Evolutionary conservation across 495 filamentous ascomycete genomes (phyloP), one percentile per base, ranked within the genome.

Genomic region (Aspergillus leporis): DNA sequence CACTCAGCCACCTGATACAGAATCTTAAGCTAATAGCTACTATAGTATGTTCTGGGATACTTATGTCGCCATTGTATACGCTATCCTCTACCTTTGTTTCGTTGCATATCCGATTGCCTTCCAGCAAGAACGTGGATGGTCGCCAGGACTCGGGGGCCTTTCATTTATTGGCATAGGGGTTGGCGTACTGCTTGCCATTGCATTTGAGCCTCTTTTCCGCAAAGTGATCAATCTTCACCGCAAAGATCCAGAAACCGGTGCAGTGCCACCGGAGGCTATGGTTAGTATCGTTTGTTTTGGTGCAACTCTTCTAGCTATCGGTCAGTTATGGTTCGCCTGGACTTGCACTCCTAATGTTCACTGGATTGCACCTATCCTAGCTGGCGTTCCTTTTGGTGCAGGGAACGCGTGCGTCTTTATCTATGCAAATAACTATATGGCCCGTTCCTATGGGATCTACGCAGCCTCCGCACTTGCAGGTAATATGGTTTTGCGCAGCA

Each of bases 11-110:
- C 53, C 62, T 77, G 14, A 59, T 80, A 25, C 67, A 91, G 23
- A 85, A 83, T 61, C 55, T 21, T 21, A 25, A 5, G 2, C 53
- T 49, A 36, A 55, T 36, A 30, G 34, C n/a, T 41, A n/a, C 41
- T 32, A 4, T 34, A 80, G 79, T 62, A 79, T 85, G 64, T 92
- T 92, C 65, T 92, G 90, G 81, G 86, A 92, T 66, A 51, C 81
- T 22, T 89, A 88, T 59, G 80, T 88, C 41, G 80, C 83, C 4
- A 67, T 90, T 21, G 69, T 83, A 30, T 84, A 84, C 66, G 86
- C 80, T 9, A 89, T 91, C 53, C 77, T 96, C 1, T 94, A 93
- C 63, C 81, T 96, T 23, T 92, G 90, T 71, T 94, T 95, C 72
- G 84, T 91, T 21, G 87, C 89, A 7, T 87, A 84, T 58, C 91